A percentile compares a stretch with the other conserved stretches of the same genome.
phyloP scores from a whole-genome alignment of 2,329 filamentous ascomycete genomes.

The Plenodomus tracheiphilus region DNA sequence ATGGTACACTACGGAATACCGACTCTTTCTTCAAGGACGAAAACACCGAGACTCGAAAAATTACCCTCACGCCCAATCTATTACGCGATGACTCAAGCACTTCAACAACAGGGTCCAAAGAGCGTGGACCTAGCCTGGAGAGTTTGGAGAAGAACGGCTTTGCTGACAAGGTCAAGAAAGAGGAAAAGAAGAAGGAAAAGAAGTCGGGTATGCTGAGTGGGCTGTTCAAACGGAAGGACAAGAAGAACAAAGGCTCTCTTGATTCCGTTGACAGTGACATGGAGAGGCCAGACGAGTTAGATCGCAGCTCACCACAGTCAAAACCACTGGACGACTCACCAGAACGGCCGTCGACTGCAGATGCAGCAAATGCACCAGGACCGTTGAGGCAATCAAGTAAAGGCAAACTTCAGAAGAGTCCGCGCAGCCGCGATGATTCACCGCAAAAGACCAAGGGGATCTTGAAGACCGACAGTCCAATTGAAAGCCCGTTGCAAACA shows the following conservation, averaged over 20 bases:
- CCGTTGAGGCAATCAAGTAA: conserved; percentile 42
- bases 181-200: conserved; percentile 73
- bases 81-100: conserved; percentile 73
- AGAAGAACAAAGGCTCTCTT: conserved; percentile 49
- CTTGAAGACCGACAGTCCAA: conserved; percentile 37
- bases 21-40: conserved; percentile 99
- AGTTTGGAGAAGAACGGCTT: conserved; percentile 70
- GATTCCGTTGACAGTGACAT: conserved; percentile 47
- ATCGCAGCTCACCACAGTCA: conserved; percentile 39
- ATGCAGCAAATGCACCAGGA: conserved; percentile 13
- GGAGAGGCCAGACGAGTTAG: conserved; percentile 49
- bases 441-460: conserved; percentile 39
- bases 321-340: conserved; percentile 35
- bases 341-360: conserved; percentile 37
- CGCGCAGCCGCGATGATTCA: conserved; percentile 34
- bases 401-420: conserved; percentile 44
- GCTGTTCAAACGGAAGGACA: conserved; percentile 68
- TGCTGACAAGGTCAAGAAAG: conserved; percentile 67
- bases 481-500: conserved; percentile 22
- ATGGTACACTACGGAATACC: conserved; percentile 85
- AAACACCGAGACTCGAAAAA: conserved; percentile 92
- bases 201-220: conserved; percentile 74
- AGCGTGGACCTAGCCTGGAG: conserved; percentile 71
- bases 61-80: conserved; percentile 91
- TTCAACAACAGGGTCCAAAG: conserved; percentile 42